Base-by-base conservation (phyloP, 495 filamentous ascomycete species). In the Aspergillus heteromorphus region DNA sequence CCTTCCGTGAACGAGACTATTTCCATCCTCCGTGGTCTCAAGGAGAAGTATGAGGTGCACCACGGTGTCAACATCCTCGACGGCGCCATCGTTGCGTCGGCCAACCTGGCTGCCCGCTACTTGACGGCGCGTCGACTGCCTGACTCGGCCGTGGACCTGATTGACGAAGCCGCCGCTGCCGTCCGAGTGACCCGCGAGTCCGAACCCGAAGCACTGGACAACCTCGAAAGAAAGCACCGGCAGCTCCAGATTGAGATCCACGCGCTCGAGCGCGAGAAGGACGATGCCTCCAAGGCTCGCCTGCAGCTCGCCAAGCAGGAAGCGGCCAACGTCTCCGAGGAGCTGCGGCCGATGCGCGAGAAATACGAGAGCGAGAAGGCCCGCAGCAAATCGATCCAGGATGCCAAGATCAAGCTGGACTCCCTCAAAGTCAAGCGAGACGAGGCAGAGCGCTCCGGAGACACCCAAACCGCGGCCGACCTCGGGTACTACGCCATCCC, bases 211-310 rank as follows among this genome's bases (percentile, higher is more conserved):
- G 84, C 88, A 25, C 82, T 98, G 38, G 93, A 98, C 69, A 96
- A 87, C 16, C 79, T 98, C 25, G 92, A 97, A 64, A 85, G 93
- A 43, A 88, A 83, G 60, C 76, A 87, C 21, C 87, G 92, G 23
- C 93, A 97, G 65, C 81, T 98, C 18, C 82, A 92, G 66, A 97
- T 98, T 53, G 93, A 98, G 69, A 97, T 98, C 40, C 90, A 97
- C 65, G 93, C 93, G 23, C 74, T 98, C 31, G 83, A 87, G 49
- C 86, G 92, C 57, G 93, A 98, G 71, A 95, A 96, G 62, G 93
- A 97, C 61, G 91, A 96, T 2, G 91, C 89, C 2, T 92, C 93
- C 36, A 86, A 88, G 63, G 74, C 82, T 49, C 88, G 93, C 55
- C 81, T 97, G 14, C 79, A 81, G 30, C 78, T 83, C 43, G 93